A percentile compares a stretch with the other conserved stretches of the same genome.
Evolutionary conservation across 163 green algal genomes (phyloP).

Genomic region (Chlorella variabilis): DNA sequence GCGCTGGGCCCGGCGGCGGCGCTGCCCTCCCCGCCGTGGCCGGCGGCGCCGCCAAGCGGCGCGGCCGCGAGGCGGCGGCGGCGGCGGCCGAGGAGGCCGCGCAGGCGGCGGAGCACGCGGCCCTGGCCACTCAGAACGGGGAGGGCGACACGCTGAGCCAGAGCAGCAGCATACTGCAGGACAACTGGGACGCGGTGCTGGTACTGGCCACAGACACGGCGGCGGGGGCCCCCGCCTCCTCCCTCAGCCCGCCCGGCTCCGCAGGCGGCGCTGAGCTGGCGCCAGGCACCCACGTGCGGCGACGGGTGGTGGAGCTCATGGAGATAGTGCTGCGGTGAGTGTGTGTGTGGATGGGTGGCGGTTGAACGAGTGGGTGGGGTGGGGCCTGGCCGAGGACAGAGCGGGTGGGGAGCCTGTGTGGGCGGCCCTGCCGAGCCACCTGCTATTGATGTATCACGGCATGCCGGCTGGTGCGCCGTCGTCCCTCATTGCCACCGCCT

Average conservation of each 20-base stretch:
- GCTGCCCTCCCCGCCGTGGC: neutral
- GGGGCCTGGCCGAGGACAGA: neutral
- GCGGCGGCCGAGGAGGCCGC: neutral
- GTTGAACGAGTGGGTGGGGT: neutral
- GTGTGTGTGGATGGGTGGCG: too few relatives aligned
- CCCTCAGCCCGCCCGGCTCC: slow-evolving; percentile 7
- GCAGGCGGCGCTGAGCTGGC: slow-evolving; percentile 24
- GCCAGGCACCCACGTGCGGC: slow-evolving; percentile 50
- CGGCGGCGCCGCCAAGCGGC: neutral
- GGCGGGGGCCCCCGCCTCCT: neutral
- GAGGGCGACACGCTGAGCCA: slow-evolving; percentile 65
- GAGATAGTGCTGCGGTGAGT: slow-evolving; percentile 58
- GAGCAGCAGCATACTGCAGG: slow-evolving; percentile 65
- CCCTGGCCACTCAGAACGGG: slow-evolving; percentile 69
- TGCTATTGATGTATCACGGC: too few relatives aligned
- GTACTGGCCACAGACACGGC: slow-evolving; percentile 56
- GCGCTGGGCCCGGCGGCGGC: too few relatives aligned
- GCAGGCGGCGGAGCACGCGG: neutral
- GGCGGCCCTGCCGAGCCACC: too few relatives aligned
- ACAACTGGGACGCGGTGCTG: slow-evolving; percentile 63
- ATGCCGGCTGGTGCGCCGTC: too few relatives aligned
- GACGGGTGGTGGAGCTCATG: slow-evolving; percentile 76
- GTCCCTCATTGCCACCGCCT: too few relatives aligned
- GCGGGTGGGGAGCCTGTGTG: too few relatives aligned
- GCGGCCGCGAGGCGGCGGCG: slow-evolving; percentile 5